Conservation (phyloP, 306 rosid species). For the Castanopsis chinensis region DNA sequence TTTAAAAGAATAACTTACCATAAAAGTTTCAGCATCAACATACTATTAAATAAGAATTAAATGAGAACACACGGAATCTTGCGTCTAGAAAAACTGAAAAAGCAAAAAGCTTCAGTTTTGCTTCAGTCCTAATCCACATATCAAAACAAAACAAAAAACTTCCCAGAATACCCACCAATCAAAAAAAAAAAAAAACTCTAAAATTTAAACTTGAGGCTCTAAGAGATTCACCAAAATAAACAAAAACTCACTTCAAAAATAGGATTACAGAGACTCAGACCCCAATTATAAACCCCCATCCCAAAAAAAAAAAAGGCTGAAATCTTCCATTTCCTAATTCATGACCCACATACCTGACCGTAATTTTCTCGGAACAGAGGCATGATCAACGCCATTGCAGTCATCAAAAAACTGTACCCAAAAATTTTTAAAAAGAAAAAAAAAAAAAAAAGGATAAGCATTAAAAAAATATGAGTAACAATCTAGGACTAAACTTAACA, state of each 20-base stretch:
- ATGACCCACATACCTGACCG: constrained; percentile 62
- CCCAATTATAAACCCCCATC: not conserved
- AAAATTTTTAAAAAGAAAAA: not conserved
- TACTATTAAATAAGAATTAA: constrained; percentile 12
- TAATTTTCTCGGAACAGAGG: constrained; percentile 71
- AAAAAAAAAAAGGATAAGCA: not conserved
- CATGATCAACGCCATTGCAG: constrained; percentile 55
- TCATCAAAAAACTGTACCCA: constrained; percentile 40
- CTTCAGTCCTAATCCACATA: constrained; percentile 38
- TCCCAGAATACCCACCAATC: constrained; percentile 9
- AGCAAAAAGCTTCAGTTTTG: constrained; percentile 36
- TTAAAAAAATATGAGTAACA: too few relatives aligned
- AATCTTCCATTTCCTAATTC: constrained; percentile 1
- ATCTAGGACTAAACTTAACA: not conserved
- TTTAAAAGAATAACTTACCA: constrained; percentile 14
- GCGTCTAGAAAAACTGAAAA: constrained; percentile 31
- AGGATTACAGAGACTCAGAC: not conserved
- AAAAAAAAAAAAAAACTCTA: not conserved
- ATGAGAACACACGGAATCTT: constrained; percentile 29
- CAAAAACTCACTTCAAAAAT: not conserved
- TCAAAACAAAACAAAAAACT: not conserved
- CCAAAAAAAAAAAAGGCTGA: not conserved
- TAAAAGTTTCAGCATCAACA: constrained; percentile 14
- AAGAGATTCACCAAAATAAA: not conserved
- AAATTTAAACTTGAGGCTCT: not conserved